A percentile compares a stretch with the other conserved stretches of the same genome.
Conservation (phyloP, 2,329 filamentous ascomycete genomes). For the Epichloe sp. region DNA sequence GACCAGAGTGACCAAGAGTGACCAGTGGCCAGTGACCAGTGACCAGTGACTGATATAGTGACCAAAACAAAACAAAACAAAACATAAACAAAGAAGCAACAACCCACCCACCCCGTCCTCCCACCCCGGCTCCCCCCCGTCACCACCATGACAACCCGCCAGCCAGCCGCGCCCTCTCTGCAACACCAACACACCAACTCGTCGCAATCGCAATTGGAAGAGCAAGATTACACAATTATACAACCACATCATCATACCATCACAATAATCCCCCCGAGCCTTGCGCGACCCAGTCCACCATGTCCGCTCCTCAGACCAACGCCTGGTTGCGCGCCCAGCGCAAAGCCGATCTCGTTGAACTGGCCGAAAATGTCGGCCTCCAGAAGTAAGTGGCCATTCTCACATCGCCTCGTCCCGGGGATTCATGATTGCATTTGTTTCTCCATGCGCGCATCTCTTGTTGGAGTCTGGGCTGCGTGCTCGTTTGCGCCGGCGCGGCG, state of each 20-base stretch:
- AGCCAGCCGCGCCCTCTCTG: background rate
- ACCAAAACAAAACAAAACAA: slow-evolving; percentile 2
- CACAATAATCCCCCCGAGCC: background rate
- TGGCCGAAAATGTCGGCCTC: slow-evolving; percentile 59
- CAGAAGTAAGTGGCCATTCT: slow-evolving; percentile 47
- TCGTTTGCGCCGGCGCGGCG: too few species aligned
- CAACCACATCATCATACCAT: too few species aligned
- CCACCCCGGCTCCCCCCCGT: background rate
- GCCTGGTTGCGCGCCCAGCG: slow-evolving; percentile 70
- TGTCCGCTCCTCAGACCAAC: slow-evolving; percentile 28
- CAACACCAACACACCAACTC: background rate
- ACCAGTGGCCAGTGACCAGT: too few species aligned
- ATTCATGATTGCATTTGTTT: background rate
- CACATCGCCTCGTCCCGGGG: background rate
- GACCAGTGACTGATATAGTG: too few species aligned
- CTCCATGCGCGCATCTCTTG: background rate
- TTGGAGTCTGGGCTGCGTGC: too few species aligned
- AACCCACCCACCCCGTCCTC: too few species aligned
- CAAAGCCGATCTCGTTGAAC: slow-evolving; percentile 64
- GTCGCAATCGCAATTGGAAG: background rate
- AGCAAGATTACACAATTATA: background rate
- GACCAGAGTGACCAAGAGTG: too few species aligned
- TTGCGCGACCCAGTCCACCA: slow-evolving; percentile 7
- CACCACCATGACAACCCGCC: slow-evolving; percentile 7
- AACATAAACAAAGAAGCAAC: slow-evolving; percentile 5